phyloP scores from a whole-genome alignment of 352 stramenopile species.

The Poterioochromonas sp. region DNA sequence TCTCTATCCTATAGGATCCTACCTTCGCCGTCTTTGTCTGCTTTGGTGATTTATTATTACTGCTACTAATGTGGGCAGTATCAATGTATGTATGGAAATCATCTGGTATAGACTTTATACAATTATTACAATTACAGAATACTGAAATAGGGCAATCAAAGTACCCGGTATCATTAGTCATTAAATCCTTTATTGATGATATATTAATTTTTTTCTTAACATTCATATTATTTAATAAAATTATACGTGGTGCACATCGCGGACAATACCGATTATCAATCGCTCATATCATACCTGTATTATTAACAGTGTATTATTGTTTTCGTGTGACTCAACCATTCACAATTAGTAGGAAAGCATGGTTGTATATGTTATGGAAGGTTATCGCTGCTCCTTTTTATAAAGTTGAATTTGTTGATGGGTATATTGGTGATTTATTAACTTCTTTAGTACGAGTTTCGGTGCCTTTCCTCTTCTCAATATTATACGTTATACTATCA shows the following conservation, averaged over 20 bases:
- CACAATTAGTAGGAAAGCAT: not conserved
- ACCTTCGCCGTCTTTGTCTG: slow-evolving; percentile 1
- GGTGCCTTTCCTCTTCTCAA: not conserved
- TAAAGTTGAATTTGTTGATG: not conserved
- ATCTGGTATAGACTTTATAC: slow-evolving; percentile 1
- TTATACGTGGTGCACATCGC: not conserved
- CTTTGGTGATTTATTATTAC: not conserved
- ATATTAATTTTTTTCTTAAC: not conserved
- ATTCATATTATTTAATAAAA: slow-evolving; percentile 31
- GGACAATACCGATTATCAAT: not conserved
- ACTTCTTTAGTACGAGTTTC: slow-evolving; percentile 21
- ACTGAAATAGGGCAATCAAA: not conserved
- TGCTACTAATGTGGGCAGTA: not conserved
- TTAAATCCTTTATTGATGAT: not conserved
- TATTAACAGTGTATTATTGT: not conserved
- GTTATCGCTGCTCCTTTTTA: not conserved
- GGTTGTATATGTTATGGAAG: not conserved
- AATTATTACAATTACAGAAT: not conserved
- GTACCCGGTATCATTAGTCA: not conserved
- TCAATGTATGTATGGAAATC: not conserved
- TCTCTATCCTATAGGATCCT: not conserved
- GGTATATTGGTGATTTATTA: slow-evolving; percentile 28
- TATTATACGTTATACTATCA: not conserved
- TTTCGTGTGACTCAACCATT: not conserved
- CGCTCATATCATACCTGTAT: not conserved